Evolutionary conservation across 1,284 basidiomycete genomes (phyloP).

Genomic region (Waitea zeae): DNA sequence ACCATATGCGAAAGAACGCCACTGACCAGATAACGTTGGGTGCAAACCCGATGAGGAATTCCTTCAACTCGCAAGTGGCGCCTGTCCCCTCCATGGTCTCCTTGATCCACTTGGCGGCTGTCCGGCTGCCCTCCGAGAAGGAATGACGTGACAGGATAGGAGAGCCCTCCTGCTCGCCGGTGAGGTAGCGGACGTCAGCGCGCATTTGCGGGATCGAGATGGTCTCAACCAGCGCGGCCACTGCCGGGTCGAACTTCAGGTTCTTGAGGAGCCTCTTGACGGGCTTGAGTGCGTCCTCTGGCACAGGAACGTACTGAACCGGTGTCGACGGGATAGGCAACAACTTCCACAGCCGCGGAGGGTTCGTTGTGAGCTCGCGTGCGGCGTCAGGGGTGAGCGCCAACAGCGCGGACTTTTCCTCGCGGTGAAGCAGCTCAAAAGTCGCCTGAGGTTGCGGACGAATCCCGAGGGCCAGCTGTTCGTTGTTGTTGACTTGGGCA

Average conservation of each 20-base stretch:
- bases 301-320: conserved; percentile 30
- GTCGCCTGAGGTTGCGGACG: conserved; percentile 4
- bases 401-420: conserved; percentile 24
- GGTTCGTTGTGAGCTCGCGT: no score
- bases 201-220: conserved; percentile 46
- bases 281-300: conserved; percentile 25
- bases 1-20: background rate
- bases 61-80: conserved; percentile 46
- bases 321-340: conserved; percentile 30
- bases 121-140: conserved; percentile 48
- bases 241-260: conserved; percentile 37
- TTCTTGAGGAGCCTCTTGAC: conserved; percentile 28
- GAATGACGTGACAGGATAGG: conserved; percentile 62
- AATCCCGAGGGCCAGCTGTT: conserved; percentile 13
- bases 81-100: conserved; percentile 53
- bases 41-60: conserved; percentile 55
- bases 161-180: conserved; percentile 56
- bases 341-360: conserved; percentile 46
- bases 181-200: conserved; percentile 61
- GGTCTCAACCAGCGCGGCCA: conserved; percentile 44
- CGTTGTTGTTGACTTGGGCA: conserved; percentile 9
- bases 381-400: conserved; percentile 21
- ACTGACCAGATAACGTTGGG: conserved; percentile 72
- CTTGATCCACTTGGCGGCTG: conserved; percentile 67
- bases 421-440: conserved; percentile 21